Base-by-base conservation (phyloP, 768 basidiomycete genomes). In the Lentinula sp. region DNA sequence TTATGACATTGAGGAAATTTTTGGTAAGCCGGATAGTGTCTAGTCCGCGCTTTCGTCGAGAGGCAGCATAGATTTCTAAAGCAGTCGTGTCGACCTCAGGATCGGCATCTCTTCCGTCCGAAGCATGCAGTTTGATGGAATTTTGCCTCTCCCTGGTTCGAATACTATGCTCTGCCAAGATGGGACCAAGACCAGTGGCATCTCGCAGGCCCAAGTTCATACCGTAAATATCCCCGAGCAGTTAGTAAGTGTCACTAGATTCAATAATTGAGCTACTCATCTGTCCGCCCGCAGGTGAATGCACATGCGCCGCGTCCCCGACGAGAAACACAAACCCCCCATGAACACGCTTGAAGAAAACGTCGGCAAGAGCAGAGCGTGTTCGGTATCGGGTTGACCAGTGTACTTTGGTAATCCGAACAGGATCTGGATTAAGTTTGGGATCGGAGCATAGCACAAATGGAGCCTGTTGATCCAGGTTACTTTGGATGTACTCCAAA, bases 351-450 rank as follows among this genome's bases (percentile, higher is more conserved):
- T 69, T 56, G 60, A 76, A 74, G 43, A 68, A 67, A 1, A 55
- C 65, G 46, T 75, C 74, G 3, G 76, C 77, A 57, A 75, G 66
- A 9, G 77, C 72, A 23, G 71, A 72, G 53, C 68, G 73, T 28
- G 71, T 78, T 18, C 71, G 69, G 70, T 74, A 79, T 21, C 75
- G 74, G 9, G 76, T 71, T 28, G 74, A 68, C 74, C 74, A 76
- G 42, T 76, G 18, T 2, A 74, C 63, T 7, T 77, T 64, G 34
- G 64, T 67, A 59, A 78, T 71, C 31, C 34, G 31, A 0, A 69
- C 59, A 10, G 69, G 67, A 1, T 52, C 61, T 11, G 70, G 64
- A 62, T 70, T 72, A 15, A 66, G 56, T n/a, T 68, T 61, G 1
- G 72, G 63, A 35, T 71, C 68, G 2, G 70, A 68, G 4, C 68